Base-by-base conservation (phyloP, 1,284 basidiomycete genomes). In the Malassezia pachydermatis region DNA sequence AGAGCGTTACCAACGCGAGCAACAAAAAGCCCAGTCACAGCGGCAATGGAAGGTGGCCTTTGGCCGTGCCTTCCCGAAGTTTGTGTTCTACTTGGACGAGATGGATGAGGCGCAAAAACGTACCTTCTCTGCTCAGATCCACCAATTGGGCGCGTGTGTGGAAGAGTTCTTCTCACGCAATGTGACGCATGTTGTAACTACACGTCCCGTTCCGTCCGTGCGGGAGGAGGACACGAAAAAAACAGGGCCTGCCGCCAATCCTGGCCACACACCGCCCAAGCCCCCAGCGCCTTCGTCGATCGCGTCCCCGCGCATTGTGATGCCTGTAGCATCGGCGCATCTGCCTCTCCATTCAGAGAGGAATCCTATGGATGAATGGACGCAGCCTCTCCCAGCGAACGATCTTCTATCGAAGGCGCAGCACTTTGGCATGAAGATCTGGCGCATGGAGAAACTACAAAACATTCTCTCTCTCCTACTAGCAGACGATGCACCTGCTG, bases 401-500 rank as follows among this genome's bases (percentile, higher is more conserved):
- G 78, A 78, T 48, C 77, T 89, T 27, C 77, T 87, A 4, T 74
- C 78, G 48, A 87, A 89, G 69, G 88, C 89, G 2, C 75, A 80
- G 40, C 77, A 78, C 28, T 83, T 85, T 58, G 79, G 80, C 29
- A 84, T 88, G 73, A 96, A 95, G 74, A 81, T 96, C 24, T 98
- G 94, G 90, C 81, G 75, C 32, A 75, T 82, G 5, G 74, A 79
- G 22, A 66, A 41, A 29, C 22, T 52, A 16, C 29, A 52, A 19
- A 35, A 46, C 34, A 54, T 54, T 33, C 37, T 54, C 3, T 32
- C 42, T 14, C 27, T 45, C 5, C 46, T 45, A 30, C 49, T 48
- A 60, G 55, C 59, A 53, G 22, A 53, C 51, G 48, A 59, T 50
- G 29, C 32, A 7, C 45, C 30, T 17, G n/a, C 27, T 22, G 29